These are phyloP conservation scores for Phytophthora sp. DNA, from an alignment of 352 stramenopile genomes.

Conservation along the genomic window DNA sequence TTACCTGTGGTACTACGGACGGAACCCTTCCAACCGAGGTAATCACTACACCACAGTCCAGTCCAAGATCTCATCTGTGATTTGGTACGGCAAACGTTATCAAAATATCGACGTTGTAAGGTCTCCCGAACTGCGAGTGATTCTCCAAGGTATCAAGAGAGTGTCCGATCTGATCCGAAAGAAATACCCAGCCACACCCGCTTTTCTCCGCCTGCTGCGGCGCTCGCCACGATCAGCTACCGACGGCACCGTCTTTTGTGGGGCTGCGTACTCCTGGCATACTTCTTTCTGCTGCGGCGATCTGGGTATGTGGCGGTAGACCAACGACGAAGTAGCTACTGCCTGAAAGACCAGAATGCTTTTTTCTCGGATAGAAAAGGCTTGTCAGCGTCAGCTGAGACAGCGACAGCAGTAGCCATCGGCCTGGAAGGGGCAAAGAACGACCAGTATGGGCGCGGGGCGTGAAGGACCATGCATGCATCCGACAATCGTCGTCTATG, in stretches of 20 bases:
- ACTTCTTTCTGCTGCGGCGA: constrained; percentile 4
- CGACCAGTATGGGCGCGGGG: constrained; percentile 28
- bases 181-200: not conserved
- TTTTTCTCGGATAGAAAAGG: constrained; percentile 3
- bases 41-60: constrained; percentile 5
- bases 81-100: not conserved
- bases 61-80: not conserved
- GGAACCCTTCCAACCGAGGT: not conserved
- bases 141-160: not conserved
- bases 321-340: not conserved
- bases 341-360: constrained; percentile 9
- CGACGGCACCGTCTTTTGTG: constrained; percentile 22
- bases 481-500: constrained; percentile 12
- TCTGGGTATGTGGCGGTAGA: constrained; percentile 26
- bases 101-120: not conserved
- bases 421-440: constrained; percentile 31
- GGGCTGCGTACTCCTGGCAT: constrained; percentile 27
- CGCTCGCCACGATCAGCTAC: not conserved
- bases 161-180: not conserved
- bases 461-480: constrained; percentile 23
- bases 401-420: constrained; percentile 16
- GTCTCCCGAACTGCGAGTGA: not conserved
- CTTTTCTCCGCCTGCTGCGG: not conserved
- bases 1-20: not conserved
- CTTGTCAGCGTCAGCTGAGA: not conserved